Percentiles rank a stretch among this genome's conserved stretches.
phyloP scores from a whole-genome alignment of 805 yeast species.

The Alloascoidea hylecoeti region DNA sequence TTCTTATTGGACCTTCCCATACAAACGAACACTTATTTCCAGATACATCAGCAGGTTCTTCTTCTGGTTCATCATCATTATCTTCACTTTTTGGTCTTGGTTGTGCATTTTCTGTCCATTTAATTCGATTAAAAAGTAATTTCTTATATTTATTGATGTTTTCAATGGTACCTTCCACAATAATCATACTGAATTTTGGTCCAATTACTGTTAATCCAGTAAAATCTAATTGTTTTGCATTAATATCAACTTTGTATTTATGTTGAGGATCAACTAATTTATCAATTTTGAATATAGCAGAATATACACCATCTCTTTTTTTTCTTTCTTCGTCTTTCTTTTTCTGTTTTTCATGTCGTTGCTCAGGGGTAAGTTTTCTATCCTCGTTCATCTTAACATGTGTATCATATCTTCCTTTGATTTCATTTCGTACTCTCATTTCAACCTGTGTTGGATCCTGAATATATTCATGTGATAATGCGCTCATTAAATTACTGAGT shows the following conservation, averaged over 20 bases:
- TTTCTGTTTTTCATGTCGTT: slow-evolving; percentile 33
- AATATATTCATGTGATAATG: slow-evolving; percentile 72
- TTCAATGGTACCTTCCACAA: slow-evolving; percentile 65
- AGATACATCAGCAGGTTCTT: slow-evolving; percentile 19
- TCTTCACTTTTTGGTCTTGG: slow-evolving; percentile 12
- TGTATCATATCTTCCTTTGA: slow-evolving; percentile 37
- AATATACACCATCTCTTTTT: slow-evolving; percentile 29
- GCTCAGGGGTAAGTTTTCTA: slow-evolving; percentile 48
- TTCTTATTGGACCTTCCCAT: slow-evolving; percentile 61
- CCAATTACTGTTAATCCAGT: slow-evolving; percentile 35
- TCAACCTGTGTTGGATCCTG: slow-evolving; percentile 85
- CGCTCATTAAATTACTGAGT: slow-evolving; percentile 73
- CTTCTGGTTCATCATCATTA: slow-evolving; percentile 3
- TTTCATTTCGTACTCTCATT: slow-evolving; percentile 50
- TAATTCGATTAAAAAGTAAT: slow-evolving; percentile 44
- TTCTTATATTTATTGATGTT: slow-evolving; percentile 48
- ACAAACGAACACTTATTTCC: slow-evolving; percentile 31
- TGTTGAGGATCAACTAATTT: slow-evolving; percentile 50
- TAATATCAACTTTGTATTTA: slow-evolving; percentile 59
- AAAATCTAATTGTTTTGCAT: slow-evolving; percentile 60
- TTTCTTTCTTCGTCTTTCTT: slow-evolving; percentile 33
- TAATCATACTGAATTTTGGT: slow-evolving; percentile 33
- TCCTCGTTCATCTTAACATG: slow-evolving; percentile 52
- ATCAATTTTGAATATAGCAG: slow-evolving; percentile 45
- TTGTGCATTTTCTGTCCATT: slow-evolving; percentile 46